Evolutionary conservation across 2,329 filamentous ascomycete genomes (phyloP).

Genomic region (Sporothrix mexicana): DNA sequence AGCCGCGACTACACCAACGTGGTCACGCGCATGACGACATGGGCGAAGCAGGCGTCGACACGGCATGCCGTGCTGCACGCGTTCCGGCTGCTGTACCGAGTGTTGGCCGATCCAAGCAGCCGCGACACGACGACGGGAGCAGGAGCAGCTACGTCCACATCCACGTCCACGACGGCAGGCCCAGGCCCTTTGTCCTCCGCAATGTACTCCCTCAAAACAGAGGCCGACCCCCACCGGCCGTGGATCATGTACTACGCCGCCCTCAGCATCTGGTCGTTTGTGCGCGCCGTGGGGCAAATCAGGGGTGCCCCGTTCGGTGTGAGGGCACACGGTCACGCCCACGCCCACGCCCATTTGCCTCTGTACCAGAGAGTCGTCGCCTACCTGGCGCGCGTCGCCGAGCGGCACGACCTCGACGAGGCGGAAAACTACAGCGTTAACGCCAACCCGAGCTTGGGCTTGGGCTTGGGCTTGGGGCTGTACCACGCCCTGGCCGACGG

Average conservation of each 20-base stretch:
- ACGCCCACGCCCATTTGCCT: not conserved
- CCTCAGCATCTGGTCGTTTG: constrained; percentile 86
- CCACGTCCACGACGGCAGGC: not conserved
- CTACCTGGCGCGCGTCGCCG: constrained; percentile 67
- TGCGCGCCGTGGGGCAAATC: constrained; percentile 70
- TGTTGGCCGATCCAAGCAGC: constrained; percentile 66
- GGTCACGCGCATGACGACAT: constrained; percentile 75
- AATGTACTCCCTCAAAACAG: constrained; percentile 74
- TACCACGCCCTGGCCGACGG: constrained; percentile 57
- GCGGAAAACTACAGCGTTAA: constrained; percentile 71
- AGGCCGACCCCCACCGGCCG: constrained; percentile 81
- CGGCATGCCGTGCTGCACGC: constrained; percentile 85
- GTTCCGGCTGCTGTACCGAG: constrained; percentile 77
- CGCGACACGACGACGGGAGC: not conserved
- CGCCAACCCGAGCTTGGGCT: too few species aligned
- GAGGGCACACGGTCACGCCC: too few species aligned
- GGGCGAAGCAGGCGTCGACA: constrained; percentile 76
- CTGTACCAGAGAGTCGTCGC: constrained; percentile 44
- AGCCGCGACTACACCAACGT: constrained; percentile 75
- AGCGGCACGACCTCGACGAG: constrained; percentile 72
- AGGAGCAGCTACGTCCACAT: too few species aligned
- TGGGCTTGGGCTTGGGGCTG: too few species aligned
- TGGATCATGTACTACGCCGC: constrained; percentile 92
- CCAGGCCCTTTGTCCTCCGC: not conserved
- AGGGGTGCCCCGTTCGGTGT: not conserved